A percentile compares a stretch with the other conserved stretches of the same genome.
Evolutionary conservation across 371 early-diverging fungal species (phyloP).

Genomic region (Mortierella polycephala): DNA sequence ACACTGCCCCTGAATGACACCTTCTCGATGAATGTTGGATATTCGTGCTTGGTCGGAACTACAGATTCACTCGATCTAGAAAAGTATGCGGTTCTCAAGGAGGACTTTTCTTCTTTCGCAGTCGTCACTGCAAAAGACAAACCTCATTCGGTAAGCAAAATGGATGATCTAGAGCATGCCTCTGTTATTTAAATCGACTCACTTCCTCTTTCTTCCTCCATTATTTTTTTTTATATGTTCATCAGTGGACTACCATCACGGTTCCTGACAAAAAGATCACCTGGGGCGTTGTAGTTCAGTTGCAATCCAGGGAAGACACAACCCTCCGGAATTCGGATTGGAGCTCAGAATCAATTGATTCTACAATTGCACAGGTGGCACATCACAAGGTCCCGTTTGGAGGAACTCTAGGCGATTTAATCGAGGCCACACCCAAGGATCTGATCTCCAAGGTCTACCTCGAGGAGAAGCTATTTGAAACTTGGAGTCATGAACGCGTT

Average conservation of each 20-base stretch:
- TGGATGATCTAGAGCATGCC: too few relatives aligned
- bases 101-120: slow-evolving; percentile 14
- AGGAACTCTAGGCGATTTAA: slow-evolving; percentile 28
- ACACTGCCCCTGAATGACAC: slow-evolving; percentile 19
- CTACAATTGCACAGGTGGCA: slow-evolving; percentile 28
- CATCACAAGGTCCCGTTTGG: slow-evolving; percentile 21
- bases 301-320: slow-evolving; percentile 16
- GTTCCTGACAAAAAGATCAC: slow-evolving; percentile 20
- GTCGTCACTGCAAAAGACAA: slow-evolving; percentile 25
- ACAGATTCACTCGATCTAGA: slow-evolving; percentile 22
- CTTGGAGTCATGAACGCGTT: slow-evolving; percentile 21
- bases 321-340: slow-evolving; percentile 27
- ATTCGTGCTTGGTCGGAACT: slow-evolving; percentile 32
- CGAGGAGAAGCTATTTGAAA: slow-evolving; percentile 40
- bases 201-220: too few relatives aligned
- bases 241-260: slow-evolving; percentile 27
- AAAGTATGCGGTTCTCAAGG: slow-evolving; percentile 24
- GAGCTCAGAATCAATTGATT: slow-evolving; percentile 30
- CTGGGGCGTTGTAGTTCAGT: slow-evolving; percentile 25
- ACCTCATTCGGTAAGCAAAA: slow-evolving; percentile 24
- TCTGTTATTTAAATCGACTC: too few relatives aligned
- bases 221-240: too few relatives aligned
- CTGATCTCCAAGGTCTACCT: slow-evolving; percentile 32
- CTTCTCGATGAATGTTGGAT: slow-evolving; percentile 15
- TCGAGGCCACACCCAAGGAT: slow-evolving; percentile 25